Base-by-base conservation (phyloP, 1,284 basidiomycete species). In the Ceratobasidium sp. region DNA sequence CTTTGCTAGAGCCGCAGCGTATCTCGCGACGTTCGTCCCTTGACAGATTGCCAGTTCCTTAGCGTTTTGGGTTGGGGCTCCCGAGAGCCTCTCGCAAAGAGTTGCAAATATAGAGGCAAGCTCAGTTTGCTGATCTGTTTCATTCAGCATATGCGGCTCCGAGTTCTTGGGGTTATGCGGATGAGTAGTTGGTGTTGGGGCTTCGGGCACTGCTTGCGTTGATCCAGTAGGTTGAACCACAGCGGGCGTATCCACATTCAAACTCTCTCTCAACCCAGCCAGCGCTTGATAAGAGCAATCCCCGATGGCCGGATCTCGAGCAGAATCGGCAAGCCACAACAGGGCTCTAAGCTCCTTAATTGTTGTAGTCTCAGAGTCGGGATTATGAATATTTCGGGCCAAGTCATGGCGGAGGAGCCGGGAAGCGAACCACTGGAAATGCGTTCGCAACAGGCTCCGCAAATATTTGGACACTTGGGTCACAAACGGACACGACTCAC, bases 401-500 rank as follows among this genome's bases (percentile, higher is more conserved):
- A 6, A 6, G 48, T 22, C 48, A 5, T 14, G n/a, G 48, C 19
- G 48, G 11, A 14, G 5, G 4, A 19, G 48, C n/a, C 11, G 7
- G 19, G n/a, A 5, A 22, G 48, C 48, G 14, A 8, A 22, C 11
- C 9, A 22, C 4, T 49, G 11, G 7, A 49, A 49, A 16, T 43
- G 14, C 14, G 41, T 14, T 43, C 14, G 41, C 41, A 14, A 7
- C 14, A 43, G 14, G 8, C 41, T 43, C 49, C n/a, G 49, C 8
- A n/a, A 7, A n/a, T 53, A 53, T n/a, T 27, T 29, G 24, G 53
- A 56, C 19, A 56, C 9, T 24, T 34, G 24, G 27, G 53, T 56
- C 8, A 56, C 31, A 48, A 56, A 74, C 4, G 73, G 73, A 56
- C 73, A 64, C 29, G 37, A 2, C 37, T 29, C 43, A n/a, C 1